Base-by-base conservation (phyloP, 148 eudicot genomes). In the Fagopyrum tataricum region DNA sequence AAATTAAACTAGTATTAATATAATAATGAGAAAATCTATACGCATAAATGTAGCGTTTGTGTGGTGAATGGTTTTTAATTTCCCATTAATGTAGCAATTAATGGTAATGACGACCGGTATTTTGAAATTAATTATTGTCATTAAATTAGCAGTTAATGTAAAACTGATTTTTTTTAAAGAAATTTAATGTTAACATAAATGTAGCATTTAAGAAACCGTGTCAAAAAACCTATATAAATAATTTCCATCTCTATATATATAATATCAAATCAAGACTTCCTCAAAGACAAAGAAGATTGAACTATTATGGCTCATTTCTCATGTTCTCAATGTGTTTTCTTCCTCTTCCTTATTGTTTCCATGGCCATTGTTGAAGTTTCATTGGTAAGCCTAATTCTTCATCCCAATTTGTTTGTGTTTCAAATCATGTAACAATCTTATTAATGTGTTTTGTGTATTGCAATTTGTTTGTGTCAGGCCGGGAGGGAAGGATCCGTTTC, bases 281-380 rank as follows among this genome's bases (percentile, higher is more conserved):
- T 24, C 0, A 61, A 64, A 18, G 6, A 37, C n/a, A 37, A 14
- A 20, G 10, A 43, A 39, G 69, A 13, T 17, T 37, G 18, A 7
- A 14, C 44, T 39, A 15, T 64, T 1, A 64, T 64, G 69, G 44
- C 69, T 37, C 67, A 61, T 9, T 37, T 37, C 69, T 64, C 69
- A 26, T 64, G 15, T 43, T 64, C 42, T 31, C n/a, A 15, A 64
- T 64, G 43, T 6, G 15, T 20, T 64, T 64, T 64, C 44, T 37
- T 64, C 69, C 69, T 64, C 68, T 37, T 64, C 69, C 69, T 64
- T 39, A 9, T 64, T 64, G 43, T 64, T 31, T 64, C 69, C 44
- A 13, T 64, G 69, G 69, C 69, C 44, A 6, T 64, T 13, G 7
- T 64, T 31, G 20, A 64, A 64, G 69, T 39, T 64, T 64, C 69